Evolutionary conservation across 169 alveolate species (phyloP), one percentile per base, ranked within the genome.

Genomic region (Theileria orientalis): DNA sequence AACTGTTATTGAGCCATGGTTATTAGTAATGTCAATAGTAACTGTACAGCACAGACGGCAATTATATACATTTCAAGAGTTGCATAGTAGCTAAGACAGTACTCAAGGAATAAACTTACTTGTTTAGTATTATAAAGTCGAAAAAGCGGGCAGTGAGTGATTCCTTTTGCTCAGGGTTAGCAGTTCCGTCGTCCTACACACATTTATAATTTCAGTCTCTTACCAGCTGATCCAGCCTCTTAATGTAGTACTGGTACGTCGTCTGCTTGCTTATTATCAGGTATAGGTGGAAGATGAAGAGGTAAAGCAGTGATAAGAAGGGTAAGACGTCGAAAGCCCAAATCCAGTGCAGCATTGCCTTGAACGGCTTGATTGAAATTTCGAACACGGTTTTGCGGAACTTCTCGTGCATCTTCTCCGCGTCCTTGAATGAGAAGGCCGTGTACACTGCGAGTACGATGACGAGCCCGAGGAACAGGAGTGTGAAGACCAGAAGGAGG

Each of bases 301-400:
- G 66, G 42, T 56, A 56, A 2, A 56, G 13, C 11, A 56, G 37
- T 14, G 21, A 56, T 5, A 56, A 40, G 37, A 56, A 56, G 66
- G 66, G 66, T n/a, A 56, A n/a, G 14, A 56, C 25, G 42, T 23
- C 21, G 13, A 56, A 56, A 3, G 37, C 46, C 25, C 25, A 25
- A 2, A 32, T 29, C 19, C 66, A 25, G 14, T 29, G 42, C 37
- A 56, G 37, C 0, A 56, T 5, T n/a, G 66, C 42, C 23, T 56
- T 56, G 13, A 56, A 56, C 1, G 14, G 21, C 21, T 23, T 27
- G 32, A 29, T 23, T n/a, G 66, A 56, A 56, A 23, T 30, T 3
- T 56, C 21, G 42, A 56, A 70, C 35, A 69, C 59, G 69, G 25
- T 23, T 64, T 72, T 82, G 62, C 37, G 74, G n/a, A 19, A 63